These are phyloP conservation scores for Candida stauntonica DNA, from an alignment of 805 yeast genomes.

Conservation along the genomic window DNA sequence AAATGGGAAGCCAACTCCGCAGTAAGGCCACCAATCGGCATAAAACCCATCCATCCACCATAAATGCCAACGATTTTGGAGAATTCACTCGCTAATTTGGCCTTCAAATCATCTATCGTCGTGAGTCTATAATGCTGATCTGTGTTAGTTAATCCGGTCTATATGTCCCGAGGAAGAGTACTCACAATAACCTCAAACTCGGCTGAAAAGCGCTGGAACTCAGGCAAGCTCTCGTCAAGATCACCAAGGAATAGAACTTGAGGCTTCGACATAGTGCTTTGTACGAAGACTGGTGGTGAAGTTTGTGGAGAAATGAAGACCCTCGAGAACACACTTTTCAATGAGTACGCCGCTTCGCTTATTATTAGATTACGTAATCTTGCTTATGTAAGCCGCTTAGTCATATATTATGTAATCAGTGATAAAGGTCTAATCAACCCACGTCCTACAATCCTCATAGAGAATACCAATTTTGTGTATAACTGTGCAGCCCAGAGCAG, in stretches of 20 bases:
- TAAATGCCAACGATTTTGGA: constrained; percentile 46
- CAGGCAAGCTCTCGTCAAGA: constrained; percentile 34
- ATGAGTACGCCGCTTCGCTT: too few relatives aligned
- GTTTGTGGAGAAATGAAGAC: too few relatives aligned
- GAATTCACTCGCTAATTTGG: constrained; percentile 34
- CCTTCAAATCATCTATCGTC: constrained; percentile 35
- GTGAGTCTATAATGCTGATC: constrained; percentile 30
- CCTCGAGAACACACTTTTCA: too few relatives aligned
- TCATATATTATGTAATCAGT: too few relatives aligned
- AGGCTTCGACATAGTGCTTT: constrained; percentile 10
- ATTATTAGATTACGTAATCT: too few relatives aligned
- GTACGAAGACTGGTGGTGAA: background rate
- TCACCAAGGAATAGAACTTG: constrained; percentile 40
- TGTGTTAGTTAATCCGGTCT: constrained; percentile 5
- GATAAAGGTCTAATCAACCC: too few relatives aligned
- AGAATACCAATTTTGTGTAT: too few relatives aligned
- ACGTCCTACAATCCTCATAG: too few relatives aligned
- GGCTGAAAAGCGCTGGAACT: constrained; percentile 32
- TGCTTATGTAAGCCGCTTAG: too few relatives aligned
- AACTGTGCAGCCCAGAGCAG: too few relatives aligned
- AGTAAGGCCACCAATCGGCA: constrained; percentile 46
- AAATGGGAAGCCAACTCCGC: constrained; percentile 38
- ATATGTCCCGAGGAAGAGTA: too few relatives aligned
- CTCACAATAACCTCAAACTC: constrained; percentile 34
- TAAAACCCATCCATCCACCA: constrained; percentile 57